A percentile compares a stretch with the other conserved stretches of the same genome.
phyloP scores from a whole-genome alignment of 2,329 filamentous ascomycete species.

The Ophiocordyceps robertsii region DNA sequence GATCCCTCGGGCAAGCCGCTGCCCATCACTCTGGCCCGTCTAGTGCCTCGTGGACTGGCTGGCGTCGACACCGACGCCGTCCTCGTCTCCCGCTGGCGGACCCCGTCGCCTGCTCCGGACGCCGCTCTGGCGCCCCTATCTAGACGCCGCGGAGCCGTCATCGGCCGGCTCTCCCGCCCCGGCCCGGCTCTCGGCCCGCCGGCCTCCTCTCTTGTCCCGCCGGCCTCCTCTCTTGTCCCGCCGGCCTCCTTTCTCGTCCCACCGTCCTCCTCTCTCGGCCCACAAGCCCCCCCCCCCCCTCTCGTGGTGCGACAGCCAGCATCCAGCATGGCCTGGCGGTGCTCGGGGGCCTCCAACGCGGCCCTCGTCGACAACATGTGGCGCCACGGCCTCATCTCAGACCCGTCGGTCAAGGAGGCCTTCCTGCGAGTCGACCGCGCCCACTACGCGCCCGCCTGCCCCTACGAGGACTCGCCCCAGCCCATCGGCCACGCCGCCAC shows the following conservation, averaged over 20 bases:
- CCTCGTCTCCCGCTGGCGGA: too few species aligned
- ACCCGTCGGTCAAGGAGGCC: constrained; percentile 58
- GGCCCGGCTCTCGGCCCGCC: not conserved
- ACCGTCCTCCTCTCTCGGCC: not conserved
- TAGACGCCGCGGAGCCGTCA: too few species aligned
- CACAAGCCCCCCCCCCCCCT: too few species aligned
- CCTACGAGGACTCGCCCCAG: constrained; percentile 53
- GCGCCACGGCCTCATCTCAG: constrained; percentile 58
- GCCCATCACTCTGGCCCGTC: too few species aligned
- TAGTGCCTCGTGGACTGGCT: too few species aligned
- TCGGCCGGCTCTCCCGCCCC: too few species aligned
- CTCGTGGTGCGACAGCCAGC: not conserved
- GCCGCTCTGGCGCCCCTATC: too few species aligned
- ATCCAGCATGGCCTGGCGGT: constrained; percentile 74
- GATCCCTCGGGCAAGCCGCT: too few species aligned
- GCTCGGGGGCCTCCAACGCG: constrained; percentile 60
- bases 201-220: not conserved
- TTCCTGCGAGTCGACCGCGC: constrained; percentile 83
- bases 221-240: not conserved
- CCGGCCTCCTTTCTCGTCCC: not conserved
- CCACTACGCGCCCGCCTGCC: constrained; percentile 58
- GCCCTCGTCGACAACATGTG: constrained; percentile 69
- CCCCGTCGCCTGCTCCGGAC: too few species aligned
- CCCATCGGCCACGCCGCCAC: constrained; percentile 41
- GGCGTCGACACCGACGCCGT: too few species aligned